Conservation (phyloP, 306 rosid genomes). For the Trifolium repens region DNA sequence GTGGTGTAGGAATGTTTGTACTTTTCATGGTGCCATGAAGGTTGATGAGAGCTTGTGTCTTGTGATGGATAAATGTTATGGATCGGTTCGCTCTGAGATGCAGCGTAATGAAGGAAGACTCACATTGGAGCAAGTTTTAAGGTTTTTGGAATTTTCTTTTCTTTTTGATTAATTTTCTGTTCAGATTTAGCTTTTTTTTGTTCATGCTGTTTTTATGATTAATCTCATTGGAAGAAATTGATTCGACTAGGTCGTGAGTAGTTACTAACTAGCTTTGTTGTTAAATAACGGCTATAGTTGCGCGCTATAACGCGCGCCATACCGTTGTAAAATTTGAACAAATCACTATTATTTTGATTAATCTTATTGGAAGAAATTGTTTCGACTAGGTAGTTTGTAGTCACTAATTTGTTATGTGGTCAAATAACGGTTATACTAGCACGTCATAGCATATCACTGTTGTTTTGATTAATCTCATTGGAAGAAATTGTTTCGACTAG, state of each 20-base stretch:
- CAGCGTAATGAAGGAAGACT: conserved; percentile 91
- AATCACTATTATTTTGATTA: too few species aligned
- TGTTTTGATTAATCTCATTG: conserved; percentile 11
- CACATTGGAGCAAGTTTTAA: conserved; percentile 96
- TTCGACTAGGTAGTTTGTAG: conserved; percentile 34
- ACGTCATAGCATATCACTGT: neutral
- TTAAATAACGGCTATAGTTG: neutral
- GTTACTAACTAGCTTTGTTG: neutral
- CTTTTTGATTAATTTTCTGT: neutral
- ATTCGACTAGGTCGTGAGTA: conserved; percentile 32
- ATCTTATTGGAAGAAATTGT: neutral
- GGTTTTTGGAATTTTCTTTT: conserved; percentile 52
- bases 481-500: conserved; percentile 33
- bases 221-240: conserved; percentile 18
- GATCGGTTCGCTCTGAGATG: conserved; percentile 97
- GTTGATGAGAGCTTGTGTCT: conserved; percentile 81
- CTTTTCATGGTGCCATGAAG: conserved; percentile 86
- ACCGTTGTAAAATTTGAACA: neutral
- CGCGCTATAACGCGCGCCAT: too few species aligned
- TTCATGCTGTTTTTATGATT: conserved; percentile 3
- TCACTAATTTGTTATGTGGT: neutral
- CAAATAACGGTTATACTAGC: neutral
- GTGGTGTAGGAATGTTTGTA: conserved; percentile 98
- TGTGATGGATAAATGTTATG: conserved; percentile 83
- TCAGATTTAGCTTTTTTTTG: conserved; percentile 28